Conservation (phyloP, 768 basidiomycete species). For the Tylopilus sp. region DNA sequence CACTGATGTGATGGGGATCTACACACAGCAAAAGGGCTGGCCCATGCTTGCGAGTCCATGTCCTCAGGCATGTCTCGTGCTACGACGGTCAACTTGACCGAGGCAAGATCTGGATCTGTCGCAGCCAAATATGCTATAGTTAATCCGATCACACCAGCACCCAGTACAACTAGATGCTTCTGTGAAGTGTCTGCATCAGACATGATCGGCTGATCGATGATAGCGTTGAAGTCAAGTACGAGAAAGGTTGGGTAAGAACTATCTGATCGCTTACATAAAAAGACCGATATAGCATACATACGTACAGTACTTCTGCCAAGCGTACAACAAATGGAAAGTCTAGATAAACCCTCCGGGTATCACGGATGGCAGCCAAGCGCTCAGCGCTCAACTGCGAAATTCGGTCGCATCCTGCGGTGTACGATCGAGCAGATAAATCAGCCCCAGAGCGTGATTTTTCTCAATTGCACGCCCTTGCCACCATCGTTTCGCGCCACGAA, state of each 20-base stretch:
- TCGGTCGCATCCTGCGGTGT: not conserved
- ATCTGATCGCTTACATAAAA: not conserved
- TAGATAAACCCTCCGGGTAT: not conserved
- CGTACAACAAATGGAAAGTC: too few species aligned
- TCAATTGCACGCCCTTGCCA: conserved; percentile 32
- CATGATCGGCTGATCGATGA: conserved; percentile 14
- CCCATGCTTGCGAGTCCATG: conserved; percentile 42
- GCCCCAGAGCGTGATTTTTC: conserved; percentile 41
- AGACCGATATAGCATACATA: not conserved
- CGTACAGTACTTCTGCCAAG: too few species aligned
- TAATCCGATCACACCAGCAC: conserved; percentile 40
- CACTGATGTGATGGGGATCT: not conserved
- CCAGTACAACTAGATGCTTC: conserved; percentile 31
- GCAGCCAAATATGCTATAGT: conserved; percentile 34
- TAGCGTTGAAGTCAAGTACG: not conserved
- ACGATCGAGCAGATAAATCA: conserved; percentile 14
- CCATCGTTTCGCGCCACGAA: conserved; percentile 37
- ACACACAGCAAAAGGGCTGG: conserved; percentile 51
- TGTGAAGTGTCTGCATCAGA: conserved; percentile 2
- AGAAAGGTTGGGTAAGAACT: not conserved
- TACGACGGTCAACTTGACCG: conserved; percentile 28
- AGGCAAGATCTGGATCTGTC: conserved; percentile 16
- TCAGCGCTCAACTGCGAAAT: not conserved
- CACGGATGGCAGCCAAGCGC: not conserved
- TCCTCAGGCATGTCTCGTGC: conserved; percentile 38